Evolutionary conservation across 148 eudicot species (phyloP).

Genomic region (Amaranthus palmeri): DNA sequence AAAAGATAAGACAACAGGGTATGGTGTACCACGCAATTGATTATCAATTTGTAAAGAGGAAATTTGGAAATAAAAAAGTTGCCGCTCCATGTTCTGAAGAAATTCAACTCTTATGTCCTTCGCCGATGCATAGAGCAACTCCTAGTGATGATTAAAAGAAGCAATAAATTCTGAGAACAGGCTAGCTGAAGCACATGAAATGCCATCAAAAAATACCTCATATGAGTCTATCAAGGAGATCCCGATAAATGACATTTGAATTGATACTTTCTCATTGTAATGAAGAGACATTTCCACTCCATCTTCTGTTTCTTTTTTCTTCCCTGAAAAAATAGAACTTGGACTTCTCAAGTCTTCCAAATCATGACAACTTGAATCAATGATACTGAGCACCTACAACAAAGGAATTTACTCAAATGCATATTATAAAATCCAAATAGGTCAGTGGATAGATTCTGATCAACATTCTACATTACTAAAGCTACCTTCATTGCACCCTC

Average conservation of each 20-base stretch:
- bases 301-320: conserved; percentile 37
- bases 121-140: conserved; percentile 78
- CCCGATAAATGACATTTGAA: conserved; percentile 72
- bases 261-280: conserved; percentile 61
- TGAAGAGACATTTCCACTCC: conserved; percentile 31
- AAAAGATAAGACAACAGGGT: conserved; percentile 81
- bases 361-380: conserved; percentile 78
- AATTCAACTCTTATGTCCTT: conserved; percentile 54
- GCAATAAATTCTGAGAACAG: not conserved
- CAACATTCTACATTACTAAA: conserved; percentile 9
- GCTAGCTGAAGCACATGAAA: conserved; percentile 2
- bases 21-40: conserved; percentile 69
- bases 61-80: conserved; percentile 60
- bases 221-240: conserved; percentile 76
- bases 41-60: conserved; percentile 84
- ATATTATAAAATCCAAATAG: conserved; percentile 7
- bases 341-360: conserved; percentile 48
- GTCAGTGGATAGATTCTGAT: not conserved
- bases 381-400: conserved; percentile 76
- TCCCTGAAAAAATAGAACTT: conserved; percentile 31
- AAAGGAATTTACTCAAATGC: conserved; percentile 1
- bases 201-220: conserved; percentile 47
- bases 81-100: conserved; percentile 67
- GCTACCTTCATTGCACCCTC: conserved; percentile 93
- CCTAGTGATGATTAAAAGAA: conserved; percentile 36